Evolutionary conservation across 2,329 filamentous ascomycete genomes (phyloP), one percentile per base, ranked within the genome.

Genomic region (Diaporthe sp.): DNA sequence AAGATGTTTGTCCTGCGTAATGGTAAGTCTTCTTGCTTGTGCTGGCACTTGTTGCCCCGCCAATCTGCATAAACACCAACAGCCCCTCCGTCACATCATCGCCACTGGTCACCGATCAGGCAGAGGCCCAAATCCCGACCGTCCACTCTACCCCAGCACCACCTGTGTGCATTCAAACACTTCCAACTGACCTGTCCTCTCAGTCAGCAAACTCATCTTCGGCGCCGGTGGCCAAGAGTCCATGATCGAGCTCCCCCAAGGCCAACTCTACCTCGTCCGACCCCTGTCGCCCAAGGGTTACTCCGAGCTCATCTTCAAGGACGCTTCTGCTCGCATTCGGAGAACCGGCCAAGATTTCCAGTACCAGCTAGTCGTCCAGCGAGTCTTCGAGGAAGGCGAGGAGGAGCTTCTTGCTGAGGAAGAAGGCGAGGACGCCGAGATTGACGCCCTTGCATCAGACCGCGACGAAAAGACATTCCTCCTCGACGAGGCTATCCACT

Each of bases 251-350:
- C 92, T 99, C 56, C 92, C 96, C 22, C 95, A 98, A 84, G 97
- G 97, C 81, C 96, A 98, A 84, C 94, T 99, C 58, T 99, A 98
- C 84, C 93, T 99, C 78, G 97, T 99, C 79, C 94, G 97, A 79
- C 97, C 97, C 15, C 91, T 95, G 66, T 98, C 96, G 10, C 95
- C 96, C 73, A 99, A 99, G 84, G 97, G 97, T 78, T 98, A 98
- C 83, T 98, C 96, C 1, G 97, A 99, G 84, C 95, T 98, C 82
- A 97, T 99, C 84, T 99, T 98, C 89, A 98, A 97, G 84, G 97
- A 99, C 91, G 94, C 95, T 51, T 94, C 95, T 61, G 95, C 96
- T 70, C 95, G 93, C 77, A 97, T 99, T 81, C 93, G 97, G 77
- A 92, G 94, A 77, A 98, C 97, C 22, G 96, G 94, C 27, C 96